Conservation (phyloP, 83 land plant species). For the Isoetes engelmannii region DNA sequence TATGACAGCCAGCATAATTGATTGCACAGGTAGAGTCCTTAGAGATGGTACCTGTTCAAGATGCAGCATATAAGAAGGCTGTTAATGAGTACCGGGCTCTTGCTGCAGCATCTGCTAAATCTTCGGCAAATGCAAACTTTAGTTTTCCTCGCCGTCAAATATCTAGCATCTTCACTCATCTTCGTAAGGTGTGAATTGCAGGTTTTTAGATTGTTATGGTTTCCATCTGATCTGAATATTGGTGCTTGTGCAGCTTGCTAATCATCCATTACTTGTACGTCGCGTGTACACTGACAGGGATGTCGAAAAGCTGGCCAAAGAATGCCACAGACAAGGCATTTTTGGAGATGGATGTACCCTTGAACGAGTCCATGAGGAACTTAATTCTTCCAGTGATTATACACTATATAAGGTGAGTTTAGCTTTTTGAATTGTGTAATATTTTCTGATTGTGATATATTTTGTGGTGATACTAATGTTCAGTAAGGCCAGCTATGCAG, state of each 20-base stretch:
- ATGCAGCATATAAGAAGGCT: slow-evolving; percentile 71
- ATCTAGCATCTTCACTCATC: slow-evolving; percentile 83
- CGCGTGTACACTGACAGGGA: slow-evolving; percentile 73
- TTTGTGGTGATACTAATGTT: not conserved
- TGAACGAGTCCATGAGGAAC: slow-evolving; percentile 75
- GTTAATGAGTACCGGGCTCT: slow-evolving; percentile 78
- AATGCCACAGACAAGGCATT: slow-evolving; percentile 56
- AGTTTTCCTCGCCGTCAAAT: slow-evolving; percentile 77
- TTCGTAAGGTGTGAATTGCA: slow-evolving; percentile 66
- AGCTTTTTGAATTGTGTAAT: slow-evolving; percentile 4
- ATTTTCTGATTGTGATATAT: slow-evolving; percentile 17
- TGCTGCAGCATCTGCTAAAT: slow-evolving; percentile 26
- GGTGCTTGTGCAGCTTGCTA: slow-evolving; percentile 63
- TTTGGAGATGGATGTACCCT: slow-evolving; percentile 86
- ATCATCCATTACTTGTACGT: slow-evolving; percentile 93
- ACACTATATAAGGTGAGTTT: slow-evolving; percentile 63
- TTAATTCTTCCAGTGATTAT: slow-evolving; percentile 72
- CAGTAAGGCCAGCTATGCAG: slow-evolving; percentile 53
- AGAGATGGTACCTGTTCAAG: slow-evolving; percentile 61
- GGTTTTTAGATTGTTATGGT: not conserved
- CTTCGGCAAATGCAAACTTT: slow-evolving; percentile 22
- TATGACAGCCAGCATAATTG: not conserved
- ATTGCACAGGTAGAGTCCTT: slow-evolving; percentile 56
- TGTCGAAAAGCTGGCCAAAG: slow-evolving; percentile 62
- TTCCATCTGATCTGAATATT: not conserved